Evolutionary conservation across 257 asterid genomes (phyloP).

Genomic region (Lycium ferocissimum): DNA sequence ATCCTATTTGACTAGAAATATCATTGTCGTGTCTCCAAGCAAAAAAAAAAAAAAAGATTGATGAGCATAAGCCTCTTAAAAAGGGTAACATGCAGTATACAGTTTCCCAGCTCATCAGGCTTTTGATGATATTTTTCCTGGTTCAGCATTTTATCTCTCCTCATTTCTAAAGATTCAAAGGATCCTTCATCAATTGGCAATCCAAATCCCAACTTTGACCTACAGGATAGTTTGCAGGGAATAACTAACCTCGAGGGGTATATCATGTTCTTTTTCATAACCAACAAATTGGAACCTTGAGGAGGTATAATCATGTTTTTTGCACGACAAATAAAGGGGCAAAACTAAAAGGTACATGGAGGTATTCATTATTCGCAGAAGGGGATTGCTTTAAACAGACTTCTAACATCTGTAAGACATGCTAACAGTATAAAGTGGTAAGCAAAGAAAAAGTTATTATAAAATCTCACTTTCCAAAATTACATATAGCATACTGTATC

Average conservation of each 20-base stretch:
- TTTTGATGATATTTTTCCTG: too few relatives aligned
- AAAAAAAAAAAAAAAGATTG: background rate
- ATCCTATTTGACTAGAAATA: slow-evolving; percentile 5
- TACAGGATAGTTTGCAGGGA: slow-evolving; percentile 7
- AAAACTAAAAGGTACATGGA: background rate
- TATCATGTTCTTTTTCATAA: background rate
- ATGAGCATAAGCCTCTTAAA: background rate
- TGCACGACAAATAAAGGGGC: background rate
- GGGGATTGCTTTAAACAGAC: too few relatives aligned
- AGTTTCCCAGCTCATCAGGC: too few relatives aligned
- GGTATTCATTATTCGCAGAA: background rate
- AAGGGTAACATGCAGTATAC: too few relatives aligned
- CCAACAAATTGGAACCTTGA: background rate
- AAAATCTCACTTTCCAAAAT: too few relatives aligned
- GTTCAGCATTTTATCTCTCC: too few relatives aligned
- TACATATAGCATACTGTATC: too few relatives aligned
- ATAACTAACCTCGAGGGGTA: background rate
- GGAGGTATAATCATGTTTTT: background rate
- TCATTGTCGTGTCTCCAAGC: background rate
- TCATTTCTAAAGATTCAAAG: background rate
- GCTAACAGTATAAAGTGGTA: too few relatives aligned
- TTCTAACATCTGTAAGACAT: too few relatives aligned
- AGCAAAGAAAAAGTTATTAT: too few relatives aligned
- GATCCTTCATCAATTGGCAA: background rate
- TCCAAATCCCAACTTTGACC: slow-evolving; percentile 3